Percentiles rank a stretch among this genome's conserved stretches.
These are phyloP conservation scores for Ilex paraguariensis DNA, from an alignment of 305 asterid species.

Conservation along the genomic window DNA sequence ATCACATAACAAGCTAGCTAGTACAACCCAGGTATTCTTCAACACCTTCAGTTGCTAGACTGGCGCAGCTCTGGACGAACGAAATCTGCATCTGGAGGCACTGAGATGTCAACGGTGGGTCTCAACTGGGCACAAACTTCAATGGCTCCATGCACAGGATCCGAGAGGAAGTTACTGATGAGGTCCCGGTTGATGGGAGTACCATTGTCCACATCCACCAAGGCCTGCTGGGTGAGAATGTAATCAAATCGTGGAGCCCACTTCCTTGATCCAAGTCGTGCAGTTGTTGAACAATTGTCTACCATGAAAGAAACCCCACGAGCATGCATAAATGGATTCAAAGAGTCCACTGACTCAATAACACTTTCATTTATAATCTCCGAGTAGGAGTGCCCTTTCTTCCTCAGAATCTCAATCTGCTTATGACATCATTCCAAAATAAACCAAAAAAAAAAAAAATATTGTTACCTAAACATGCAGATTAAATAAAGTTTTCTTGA, in stretches of 20 bases:
- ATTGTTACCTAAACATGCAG: background rate
- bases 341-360: conserved; percentile 88
- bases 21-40: background rate
- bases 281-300: conserved; percentile 96
- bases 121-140: conserved; percentile 85
- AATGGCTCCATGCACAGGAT: conserved; percentile 80
- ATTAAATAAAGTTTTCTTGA: too few species aligned
- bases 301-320: conserved; percentile 98
- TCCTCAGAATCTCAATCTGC: conserved; percentile 88
- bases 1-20: background rate
- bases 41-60: conserved; percentile 31
- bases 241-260: conserved; percentile 97
- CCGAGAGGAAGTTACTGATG: conserved; percentile 82
- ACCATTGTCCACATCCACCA: conserved; percentile 65
- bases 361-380: conserved; percentile 95
- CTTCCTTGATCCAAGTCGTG: conserved; percentile 84
- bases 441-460: background rate
- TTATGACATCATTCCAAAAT: background rate
- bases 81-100: conserved; percentile 85
- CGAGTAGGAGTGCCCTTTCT: conserved; percentile 95
- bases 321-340: conserved; percentile 97
- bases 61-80: conserved; percentile 90
- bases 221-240: conserved; percentile 85
- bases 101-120: conserved; percentile 94
- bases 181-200: conserved; percentile 74